phyloP scores from a whole-genome alignment of 2,329 filamentous ascomycete genomes.

The Myriosclerotinia duriaeana region DNA sequence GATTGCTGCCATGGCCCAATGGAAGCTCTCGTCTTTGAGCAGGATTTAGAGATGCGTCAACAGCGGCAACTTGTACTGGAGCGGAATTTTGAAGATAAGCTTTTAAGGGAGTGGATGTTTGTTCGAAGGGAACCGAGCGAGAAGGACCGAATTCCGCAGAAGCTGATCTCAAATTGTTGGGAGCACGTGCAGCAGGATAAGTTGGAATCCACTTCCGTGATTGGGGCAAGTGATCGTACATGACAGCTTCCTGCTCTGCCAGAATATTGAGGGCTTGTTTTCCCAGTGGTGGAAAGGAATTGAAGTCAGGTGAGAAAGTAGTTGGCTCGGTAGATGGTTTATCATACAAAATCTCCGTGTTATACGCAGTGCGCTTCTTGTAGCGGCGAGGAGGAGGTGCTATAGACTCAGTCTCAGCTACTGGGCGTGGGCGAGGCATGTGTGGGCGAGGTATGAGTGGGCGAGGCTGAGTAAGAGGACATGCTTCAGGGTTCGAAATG shows the following conservation, averaged over 20 bases:
- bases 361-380: background rate
- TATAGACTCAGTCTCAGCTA: background rate
- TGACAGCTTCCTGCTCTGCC: background rate
- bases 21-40: background rate
- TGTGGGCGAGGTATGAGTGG: background rate
- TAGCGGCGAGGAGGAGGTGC: background rate
- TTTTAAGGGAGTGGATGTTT: background rate
- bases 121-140: background rate
- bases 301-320: background rate
- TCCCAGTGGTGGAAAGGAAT: background rate
- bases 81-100: rapidly evolving
- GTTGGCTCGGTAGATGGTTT: background rate
- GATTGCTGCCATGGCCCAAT: background rate
- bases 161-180: background rate
- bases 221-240: background rate
- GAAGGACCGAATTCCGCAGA: background rate
- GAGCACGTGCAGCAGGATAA: background rate
- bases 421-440: background rate
- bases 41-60: background rate
- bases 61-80: background rate
- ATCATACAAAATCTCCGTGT: background rate
- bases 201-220: background rate
- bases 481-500: background rate
- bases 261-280: slow-evolving; percentile 5
- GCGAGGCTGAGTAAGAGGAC: background rate